Evolutionary conservation across 805 yeast species (phyloP), one percentile per base, ranked within the genome.

Genomic region (Monosporozyma solicola): DNA sequence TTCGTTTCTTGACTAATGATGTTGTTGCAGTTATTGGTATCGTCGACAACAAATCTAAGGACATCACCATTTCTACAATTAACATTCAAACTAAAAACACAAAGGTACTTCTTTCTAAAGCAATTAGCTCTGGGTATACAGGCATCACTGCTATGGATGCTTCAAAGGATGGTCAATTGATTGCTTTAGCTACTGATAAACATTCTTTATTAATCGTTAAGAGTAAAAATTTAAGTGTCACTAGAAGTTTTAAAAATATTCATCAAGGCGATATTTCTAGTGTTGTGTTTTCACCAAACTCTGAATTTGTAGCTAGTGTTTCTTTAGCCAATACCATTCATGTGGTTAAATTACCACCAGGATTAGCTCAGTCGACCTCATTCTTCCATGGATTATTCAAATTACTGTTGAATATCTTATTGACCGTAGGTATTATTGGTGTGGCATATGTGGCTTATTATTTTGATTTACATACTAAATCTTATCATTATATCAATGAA

Each of bases 231-330:
- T 77, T 90, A 54, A 74, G 76, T 45, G 66, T 76, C 11, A 60
- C 80, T 27, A 80, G 77, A 53, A 70, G 74, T 6, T 71, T 81
- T 52, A 76, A 77, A 45, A 79, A 84, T 55, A 82, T 86, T 52
- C 97, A 90, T 65, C 72, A 77, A 8, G 87, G 87, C 66, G 89
- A 95, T 27, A 82, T 89, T 51, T 89, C 97, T 0, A 76, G 79
- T 46, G 80, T 87, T 9, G 72, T 80, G 2, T 83, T 88, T 55
- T 83, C 89, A 4, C 84, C 86, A 13, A 75, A 80, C 63, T 89
- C 91, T 7, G 70, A 78, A 50, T 75, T 75, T 52, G 69, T 88
- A 49, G 92, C 88, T 2, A 78, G 88, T 24, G 84, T 82, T 0
- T 84, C 92, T 35, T 95, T 91, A 1, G 87, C 94, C 2, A 83